phyloP scores from a whole-genome alignment of 2,329 filamentous ascomycete species.

The Paraconiothyrium brasiliense region DNA sequence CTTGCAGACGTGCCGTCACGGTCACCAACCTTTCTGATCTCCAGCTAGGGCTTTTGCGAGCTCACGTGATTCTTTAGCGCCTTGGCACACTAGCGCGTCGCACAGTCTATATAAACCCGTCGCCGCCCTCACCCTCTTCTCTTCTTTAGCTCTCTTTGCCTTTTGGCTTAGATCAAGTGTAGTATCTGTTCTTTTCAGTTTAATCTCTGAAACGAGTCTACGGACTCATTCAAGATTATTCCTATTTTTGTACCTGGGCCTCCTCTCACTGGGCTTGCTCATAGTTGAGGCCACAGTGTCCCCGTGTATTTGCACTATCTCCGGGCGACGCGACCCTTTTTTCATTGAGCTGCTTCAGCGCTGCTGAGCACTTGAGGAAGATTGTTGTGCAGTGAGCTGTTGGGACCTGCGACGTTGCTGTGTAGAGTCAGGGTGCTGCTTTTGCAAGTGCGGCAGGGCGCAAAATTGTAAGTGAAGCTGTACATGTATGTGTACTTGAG shows the following conservation, averaged over 20 bases:
- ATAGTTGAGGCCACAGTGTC: conserved; percentile 1
- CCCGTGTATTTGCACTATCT: not conserved
- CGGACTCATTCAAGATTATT: not conserved
- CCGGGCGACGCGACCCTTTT: not conserved
- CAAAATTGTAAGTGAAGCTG: no score
- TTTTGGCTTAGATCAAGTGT: conserved; percentile 8
- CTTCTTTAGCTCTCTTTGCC: not conserved
- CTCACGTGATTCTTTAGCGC: no score
- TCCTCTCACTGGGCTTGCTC: not conserved
- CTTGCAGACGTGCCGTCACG: no score
- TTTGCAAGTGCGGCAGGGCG: no score
- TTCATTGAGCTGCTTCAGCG: not conserved
- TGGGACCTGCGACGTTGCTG: no score
- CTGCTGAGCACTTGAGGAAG: conserved; percentile 1
- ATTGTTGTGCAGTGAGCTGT: not conserved
- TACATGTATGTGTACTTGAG: no score
- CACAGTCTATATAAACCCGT: no score
- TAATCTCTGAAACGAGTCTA: not conserved
- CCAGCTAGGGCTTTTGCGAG: no score
- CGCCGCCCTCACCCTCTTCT: no score
- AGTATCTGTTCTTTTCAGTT: conserved; percentile 7
- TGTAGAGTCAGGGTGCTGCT: not conserved
- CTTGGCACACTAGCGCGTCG: no score
- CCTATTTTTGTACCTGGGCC: not conserved
- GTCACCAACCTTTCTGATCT: no score